Percentiles rank a stretch among this genome's conserved stretches.
These are phyloP conservation scores for Trametes maxima DNA, from an alignment of 768 basidiomycete species.

Conservation along the genomic window DNA sequence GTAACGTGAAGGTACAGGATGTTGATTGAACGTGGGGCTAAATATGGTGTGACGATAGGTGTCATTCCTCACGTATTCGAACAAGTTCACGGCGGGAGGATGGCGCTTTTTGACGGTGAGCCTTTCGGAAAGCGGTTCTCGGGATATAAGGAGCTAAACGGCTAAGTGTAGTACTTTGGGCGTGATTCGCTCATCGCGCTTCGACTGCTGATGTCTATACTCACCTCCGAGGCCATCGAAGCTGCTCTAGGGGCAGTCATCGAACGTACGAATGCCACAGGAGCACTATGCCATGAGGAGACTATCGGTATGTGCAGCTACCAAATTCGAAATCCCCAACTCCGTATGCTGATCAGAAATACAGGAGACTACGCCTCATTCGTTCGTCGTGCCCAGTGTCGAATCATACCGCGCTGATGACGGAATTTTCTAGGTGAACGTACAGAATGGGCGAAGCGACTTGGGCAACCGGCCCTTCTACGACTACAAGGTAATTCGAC, in stretches of 20 bases:
- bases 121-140: background rate
- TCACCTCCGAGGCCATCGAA: constrained; percentile 44
- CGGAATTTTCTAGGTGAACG: constrained; percentile 35
- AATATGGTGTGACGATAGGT: constrained; percentile 26
- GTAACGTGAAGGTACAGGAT: background rate
- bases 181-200: constrained; percentile 47
- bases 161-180: constrained; percentile 33
- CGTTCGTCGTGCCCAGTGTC: background rate
- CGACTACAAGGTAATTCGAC: constrained; percentile 37
- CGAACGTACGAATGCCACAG: constrained; percentile 38
- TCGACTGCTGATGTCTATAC: constrained; percentile 43
- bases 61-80: constrained; percentile 43
- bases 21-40: no score
- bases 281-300: constrained; percentile 37
- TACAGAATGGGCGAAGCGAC: constrained; percentile 39
- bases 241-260: constrained; percentile 47
- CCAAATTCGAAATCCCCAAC: background rate
- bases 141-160: no score
- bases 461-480: constrained; percentile 44
- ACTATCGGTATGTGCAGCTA: constrained; percentile 33
- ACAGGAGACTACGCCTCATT: constrained; percentile 11
- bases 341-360: background rate
- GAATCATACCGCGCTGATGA: constrained; percentile 33
- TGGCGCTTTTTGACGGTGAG: constrained; percentile 47
- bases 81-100: constrained; percentile 47